Conservation (phyloP, 306 rosid genomes). For the Fagus sylvatica region DNA sequence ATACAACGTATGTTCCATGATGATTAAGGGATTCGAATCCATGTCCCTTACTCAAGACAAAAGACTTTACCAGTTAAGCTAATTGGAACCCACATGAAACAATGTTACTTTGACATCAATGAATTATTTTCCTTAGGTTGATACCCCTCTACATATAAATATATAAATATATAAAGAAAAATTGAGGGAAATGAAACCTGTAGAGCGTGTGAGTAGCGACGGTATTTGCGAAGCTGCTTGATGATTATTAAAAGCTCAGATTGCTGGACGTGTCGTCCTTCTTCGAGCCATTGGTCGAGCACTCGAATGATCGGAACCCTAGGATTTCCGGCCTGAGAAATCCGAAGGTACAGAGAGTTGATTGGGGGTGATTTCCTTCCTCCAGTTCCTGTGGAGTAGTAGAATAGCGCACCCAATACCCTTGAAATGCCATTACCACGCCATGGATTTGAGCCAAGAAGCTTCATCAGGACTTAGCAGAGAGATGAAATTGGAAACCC, state of each 20-base stretch:
- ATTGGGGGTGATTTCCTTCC: conserved; percentile 7
- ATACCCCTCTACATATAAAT: neutral
- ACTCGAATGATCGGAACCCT: conserved; percentile 37
- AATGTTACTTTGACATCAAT: neutral
- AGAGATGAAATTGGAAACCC: no score
- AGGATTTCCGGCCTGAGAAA: conserved; percentile 41
- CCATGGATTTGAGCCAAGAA: conserved; percentile 34
- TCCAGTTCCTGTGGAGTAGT: conserved; percentile 21
- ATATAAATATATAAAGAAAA: neutral
- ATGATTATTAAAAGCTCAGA: conserved; percentile 33
- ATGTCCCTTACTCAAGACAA: no score
- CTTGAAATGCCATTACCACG: conserved; percentile 12
- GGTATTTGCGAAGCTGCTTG: conserved; percentile 39
- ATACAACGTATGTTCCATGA: no score
- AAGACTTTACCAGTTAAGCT: no score
- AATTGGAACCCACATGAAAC: neutral
- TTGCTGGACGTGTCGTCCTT: conserved; percentile 39
- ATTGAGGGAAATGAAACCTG: conserved; percentile 35
- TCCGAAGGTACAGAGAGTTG: conserved; percentile 37
- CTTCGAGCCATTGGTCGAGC: conserved; percentile 59
- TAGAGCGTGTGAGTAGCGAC: conserved; percentile 69
- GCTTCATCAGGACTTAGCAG: conserved; percentile 13
- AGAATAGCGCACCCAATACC: conserved; percentile 13
- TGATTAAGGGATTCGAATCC: no score
- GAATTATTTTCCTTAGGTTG: no score